Percentiles rank a stretch among this genome's conserved stretches.
phyloP scores from a whole-genome alignment of 257 asterid genomes.

The Fraxinus cuspidata region DNA sequence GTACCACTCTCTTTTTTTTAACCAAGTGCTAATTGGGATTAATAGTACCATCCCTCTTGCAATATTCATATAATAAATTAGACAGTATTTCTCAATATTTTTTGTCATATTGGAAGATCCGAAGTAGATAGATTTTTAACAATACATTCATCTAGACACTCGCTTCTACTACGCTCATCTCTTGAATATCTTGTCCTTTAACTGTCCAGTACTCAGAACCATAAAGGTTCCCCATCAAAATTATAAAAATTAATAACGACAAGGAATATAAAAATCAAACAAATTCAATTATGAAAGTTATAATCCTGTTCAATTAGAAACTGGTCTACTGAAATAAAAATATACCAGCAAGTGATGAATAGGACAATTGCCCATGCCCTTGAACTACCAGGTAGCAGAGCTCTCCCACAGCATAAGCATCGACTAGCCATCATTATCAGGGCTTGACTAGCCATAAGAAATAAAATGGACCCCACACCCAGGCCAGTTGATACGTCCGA shows the following conservation, averaged over 20 bases:
- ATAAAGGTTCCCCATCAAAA: background rate
- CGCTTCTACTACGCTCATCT: background rate
- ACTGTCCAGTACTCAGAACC: background rate
- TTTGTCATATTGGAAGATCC: background rate
- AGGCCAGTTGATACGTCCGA: conserved; percentile 71
- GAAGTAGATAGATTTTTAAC: too few species aligned
- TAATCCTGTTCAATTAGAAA: background rate
- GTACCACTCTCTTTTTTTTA: too few species aligned
- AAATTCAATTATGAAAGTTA: background rate
- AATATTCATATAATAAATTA: too few species aligned
- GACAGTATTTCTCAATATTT: background rate
- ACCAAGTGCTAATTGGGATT: too few species aligned
- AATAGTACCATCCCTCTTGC: too few species aligned
- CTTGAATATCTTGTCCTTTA: background rate
- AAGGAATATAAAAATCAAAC: background rate
- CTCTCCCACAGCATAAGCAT: conserved; percentile 82
- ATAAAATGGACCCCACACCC: conserved; percentile 64
- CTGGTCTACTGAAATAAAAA: background rate
- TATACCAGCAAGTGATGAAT: conserved; percentile 79
- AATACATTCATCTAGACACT: too few species aligned
- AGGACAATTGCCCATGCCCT: conserved; percentile 69
- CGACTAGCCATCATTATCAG: conserved; percentile 60
- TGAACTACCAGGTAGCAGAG: conserved; percentile 66
- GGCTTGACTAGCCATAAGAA: conserved; percentile 69
- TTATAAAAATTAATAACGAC: background rate